A percentile compares a stretch with the other conserved stretches of the same genome.
These are phyloP conservation scores for Globisporangium radiosum DNA, from an alignment of 352 stramenopile genomes.

Conservation along the genomic window DNA sequence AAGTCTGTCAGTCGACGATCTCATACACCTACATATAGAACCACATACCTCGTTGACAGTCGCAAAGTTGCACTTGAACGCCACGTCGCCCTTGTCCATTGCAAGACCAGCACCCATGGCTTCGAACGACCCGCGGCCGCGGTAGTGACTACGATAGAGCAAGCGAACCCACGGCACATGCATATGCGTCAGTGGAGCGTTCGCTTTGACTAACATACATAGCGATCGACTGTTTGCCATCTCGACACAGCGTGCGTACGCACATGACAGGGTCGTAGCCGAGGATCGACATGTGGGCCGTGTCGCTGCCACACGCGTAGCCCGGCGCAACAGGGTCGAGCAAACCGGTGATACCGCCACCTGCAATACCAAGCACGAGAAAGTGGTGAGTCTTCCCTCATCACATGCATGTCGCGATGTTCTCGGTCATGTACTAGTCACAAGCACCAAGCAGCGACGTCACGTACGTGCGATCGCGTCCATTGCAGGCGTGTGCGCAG, in stretches of 20 bases:
- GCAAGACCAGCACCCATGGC: constrained; percentile 78
- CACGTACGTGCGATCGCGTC: constrained; percentile 71
- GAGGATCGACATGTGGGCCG: constrained; percentile 87
- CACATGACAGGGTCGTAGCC: constrained; percentile 83
- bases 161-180: not conserved
- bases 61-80: constrained; percentile 89
- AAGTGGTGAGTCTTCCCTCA: no score
- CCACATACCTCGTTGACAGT: constrained; percentile 41
- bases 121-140: constrained; percentile 81
- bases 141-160: constrained; percentile 50
- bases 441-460: not conserved
- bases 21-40: no score
- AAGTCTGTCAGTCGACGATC: no score
- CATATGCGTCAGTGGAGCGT: no score
- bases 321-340: constrained; percentile 82
- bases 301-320: constrained; percentile 82
- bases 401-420: not conserved
- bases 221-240: no score
- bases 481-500: constrained; percentile 71
- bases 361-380: constrained; percentile 15
- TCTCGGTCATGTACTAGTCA: not conserved
- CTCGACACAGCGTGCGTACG: constrained; percentile 5
- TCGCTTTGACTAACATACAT: no score
- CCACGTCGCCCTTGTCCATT: constrained; percentile 82
- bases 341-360: constrained; percentile 69